Base-by-base conservation (phyloP, 495 filamentous ascomycete species). In the Xylaria curta region DNA sequence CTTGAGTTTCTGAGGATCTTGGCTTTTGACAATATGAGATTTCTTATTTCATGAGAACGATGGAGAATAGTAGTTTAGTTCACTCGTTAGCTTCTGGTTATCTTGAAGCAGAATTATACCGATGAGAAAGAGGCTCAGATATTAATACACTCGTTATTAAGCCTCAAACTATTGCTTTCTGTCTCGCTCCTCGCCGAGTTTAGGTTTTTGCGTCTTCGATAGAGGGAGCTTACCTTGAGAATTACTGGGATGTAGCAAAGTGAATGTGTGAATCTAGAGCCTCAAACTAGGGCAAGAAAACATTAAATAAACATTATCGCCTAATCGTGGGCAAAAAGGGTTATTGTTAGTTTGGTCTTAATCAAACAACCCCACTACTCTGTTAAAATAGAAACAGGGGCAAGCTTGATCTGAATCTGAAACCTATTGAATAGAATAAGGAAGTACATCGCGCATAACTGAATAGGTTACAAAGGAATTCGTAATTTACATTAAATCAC, bases 111-210 rank as follows among this genome's bases (percentile, higher is more conserved):
- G 24, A 56, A 4, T 56, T 28, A 7, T 56, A 13, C 0, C 10
- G 15, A 3, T 56, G 21, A 12, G 24, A 28, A 56, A 56, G 51
- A 56, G 24, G 24, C 51, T 6, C 24, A 28, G 3, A 56, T 15
- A 56, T 56, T 2, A 56, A 56, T 56, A 56, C 51, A 56, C 51
- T 56, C 51, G 24, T 56, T 56, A 56, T 56, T 26, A 56, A 26
- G 49, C 21, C n/a, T 53, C 49, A 8, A 53, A 26, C 21, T 53
- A 53, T 24, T 19, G 19, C 24, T 21, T 53, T 53, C n/a, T 49
- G 19, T 47, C 44, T 47, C 4, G 15, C 17, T 6, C 19, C 46
- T 49, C 6, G 2, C n/a, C 10, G 24, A 26, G 8, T 13, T 12
- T 53, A 53, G 49, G 8, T 53, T 12, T 26, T 21, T 26, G 10